phyloP scores from a whole-genome alignment of 1,284 basidiomycete genomes.

The Moesziomyces parantarcticus region DNA sequence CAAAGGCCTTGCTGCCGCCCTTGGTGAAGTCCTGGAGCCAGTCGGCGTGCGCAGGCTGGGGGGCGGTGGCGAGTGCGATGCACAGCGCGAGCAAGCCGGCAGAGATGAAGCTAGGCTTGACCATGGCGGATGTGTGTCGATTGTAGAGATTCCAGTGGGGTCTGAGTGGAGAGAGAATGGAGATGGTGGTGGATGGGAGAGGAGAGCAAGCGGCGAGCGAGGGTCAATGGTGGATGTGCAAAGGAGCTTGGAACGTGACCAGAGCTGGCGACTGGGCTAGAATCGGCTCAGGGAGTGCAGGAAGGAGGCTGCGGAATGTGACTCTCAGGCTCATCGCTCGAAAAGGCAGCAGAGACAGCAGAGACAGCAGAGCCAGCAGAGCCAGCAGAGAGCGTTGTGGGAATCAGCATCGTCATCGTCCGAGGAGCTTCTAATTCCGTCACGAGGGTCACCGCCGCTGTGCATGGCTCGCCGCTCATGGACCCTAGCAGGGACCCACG shows the following conservation, averaged over 20 bases:
- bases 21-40: constrained; percentile 56
- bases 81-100: constrained; percentile 56
- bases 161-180: neutral
- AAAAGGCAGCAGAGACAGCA: too few species aligned
- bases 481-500: neutral
- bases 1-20: constrained; percentile 55
- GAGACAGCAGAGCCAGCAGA: too few species aligned
- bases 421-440: neutral
- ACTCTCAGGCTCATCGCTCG: neutral
- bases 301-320: neutral
- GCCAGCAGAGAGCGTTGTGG: too few species aligned
- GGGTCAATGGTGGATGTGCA: too few species aligned
- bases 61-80: constrained; percentile 53
- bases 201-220: too few species aligned
- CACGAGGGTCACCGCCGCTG: neutral
- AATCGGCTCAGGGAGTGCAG: too few species aligned
- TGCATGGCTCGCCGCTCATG: neutral
- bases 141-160: neutral
- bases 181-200: constrained; percentile 3
- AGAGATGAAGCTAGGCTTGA: constrained; percentile 58
- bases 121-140: constrained; percentile 30
- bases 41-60: constrained; percentile 54
- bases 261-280: too few species aligned
- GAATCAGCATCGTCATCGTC: neutral
- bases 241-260: too few species aligned